phyloP scores from a whole-genome alignment of 441 rosid genomes.

The Daphne laureola region DNA sequence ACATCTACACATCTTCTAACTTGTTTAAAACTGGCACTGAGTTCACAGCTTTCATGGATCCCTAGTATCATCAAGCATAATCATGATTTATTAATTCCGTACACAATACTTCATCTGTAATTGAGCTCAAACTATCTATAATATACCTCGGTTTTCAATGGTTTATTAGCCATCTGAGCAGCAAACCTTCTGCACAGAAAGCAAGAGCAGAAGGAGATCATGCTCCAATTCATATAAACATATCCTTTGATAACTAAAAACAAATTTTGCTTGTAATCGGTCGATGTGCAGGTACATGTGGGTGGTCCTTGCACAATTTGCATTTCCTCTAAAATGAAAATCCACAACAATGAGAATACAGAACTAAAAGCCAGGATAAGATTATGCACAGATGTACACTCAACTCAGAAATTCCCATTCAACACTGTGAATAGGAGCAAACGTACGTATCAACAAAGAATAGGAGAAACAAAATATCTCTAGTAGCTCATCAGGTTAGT shows the following conservation, averaged over 20 bases:
- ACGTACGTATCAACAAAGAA: too few species aligned
- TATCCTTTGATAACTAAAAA: not conserved
- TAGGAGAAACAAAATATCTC: too few species aligned
- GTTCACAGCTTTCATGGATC: slow-evolving; percentile 28
- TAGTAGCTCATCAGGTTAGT: too few species aligned
- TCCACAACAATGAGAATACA: not conserved
- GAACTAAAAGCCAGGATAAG: too few species aligned
- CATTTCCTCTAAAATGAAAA: slow-evolving; percentile 36
- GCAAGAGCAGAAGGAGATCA: slow-evolving; percentile 8
- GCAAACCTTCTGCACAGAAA: slow-evolving; percentile 58
- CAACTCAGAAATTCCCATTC: too few species aligned
- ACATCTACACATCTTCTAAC: slow-evolving; percentile 41
- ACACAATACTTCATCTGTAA: not conserved
- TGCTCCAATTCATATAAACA: slow-evolving; percentile 1
- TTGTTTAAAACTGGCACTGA: slow-evolving; percentile 23
- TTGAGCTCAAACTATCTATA: not conserved
- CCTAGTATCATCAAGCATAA: slow-evolving; percentile 25
- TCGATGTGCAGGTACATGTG: slow-evolving; percentile 50
- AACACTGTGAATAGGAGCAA: too few species aligned
- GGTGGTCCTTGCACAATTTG: slow-evolving; percentile 37
- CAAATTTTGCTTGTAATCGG: slow-evolving; percentile 50
- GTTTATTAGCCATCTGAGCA: slow-evolving; percentile 63
- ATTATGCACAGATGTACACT: too few species aligned
- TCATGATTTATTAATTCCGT: not conserved
- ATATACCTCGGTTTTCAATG: slow-evolving; percentile 38